Evolutionary conservation across 148 eudicot species (phyloP), one percentile per base, ranked within the genome.

Genomic region (Pouteria glomerata): DNA sequence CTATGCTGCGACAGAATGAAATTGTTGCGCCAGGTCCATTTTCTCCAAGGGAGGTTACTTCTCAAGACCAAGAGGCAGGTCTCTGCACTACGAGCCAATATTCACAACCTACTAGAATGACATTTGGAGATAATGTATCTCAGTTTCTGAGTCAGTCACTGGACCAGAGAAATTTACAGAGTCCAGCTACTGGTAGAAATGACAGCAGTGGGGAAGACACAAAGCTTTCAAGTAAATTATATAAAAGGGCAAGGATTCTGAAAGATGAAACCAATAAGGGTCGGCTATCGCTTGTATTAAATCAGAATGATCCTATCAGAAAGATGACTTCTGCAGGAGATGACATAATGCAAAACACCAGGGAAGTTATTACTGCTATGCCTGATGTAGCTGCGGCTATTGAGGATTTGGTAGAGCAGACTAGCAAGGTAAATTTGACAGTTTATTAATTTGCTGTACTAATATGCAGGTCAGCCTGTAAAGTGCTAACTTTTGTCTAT

Each of bases 361-460:
- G 58, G 69, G 90, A 76, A 81, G 76, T 71, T 72, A 60, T 82
- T 66, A 70, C 67, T 47, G 62, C 50, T 63, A 85, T 77, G 66
- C 91, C 90, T 81, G 98, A 95, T 76, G 93, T 89, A 42, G 98
- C 97, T 77, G 80, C 97, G 60, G 97, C 89, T 70, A 89, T 95
- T 58, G 98, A 91, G 81, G 96, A 91, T 79, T 83, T 94, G 85
- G 74, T 91, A 76, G 96, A 86, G 82, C 89, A 95, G 72, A 91
- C 97, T 52, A 91, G 91, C 78, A 95, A 91, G 93, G 98, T 91
- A 66, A 63, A 41, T 23, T 35, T 63, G 35, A 69, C 75, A 66
- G 3, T 44, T 35, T 70, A n/a, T 60, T 73, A 61, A 59, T 33
- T 66, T 51, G n/a, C 37, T 66, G 30, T 33, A 42, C 34, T 21